Evolutionary conservation across 257 asterid genomes (phyloP).

Genomic region (Nicotiana tomentosiformis): DNA sequence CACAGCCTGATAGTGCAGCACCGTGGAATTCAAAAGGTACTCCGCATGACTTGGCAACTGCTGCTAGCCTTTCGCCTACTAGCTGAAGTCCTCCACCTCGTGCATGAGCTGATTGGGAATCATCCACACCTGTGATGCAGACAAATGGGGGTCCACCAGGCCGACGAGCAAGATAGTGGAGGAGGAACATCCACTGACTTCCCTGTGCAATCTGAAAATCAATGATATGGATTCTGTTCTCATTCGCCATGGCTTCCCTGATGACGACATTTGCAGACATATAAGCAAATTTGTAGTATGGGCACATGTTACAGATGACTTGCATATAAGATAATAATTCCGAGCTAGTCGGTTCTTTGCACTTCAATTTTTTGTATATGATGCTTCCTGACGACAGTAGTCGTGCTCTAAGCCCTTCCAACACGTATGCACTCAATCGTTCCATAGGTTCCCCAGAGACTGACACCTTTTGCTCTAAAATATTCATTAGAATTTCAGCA

Average conservation of each 20-base stretch:
- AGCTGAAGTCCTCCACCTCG: constrained; percentile 85
- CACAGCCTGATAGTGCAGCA: constrained; percentile 68
- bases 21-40: constrained; percentile 80
- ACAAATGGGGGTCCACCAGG: constrained; percentile 50
- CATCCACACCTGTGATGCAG: constrained; percentile 57
- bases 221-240: constrained; percentile 63
- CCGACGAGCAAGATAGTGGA: constrained; percentile 35
- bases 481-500: constrained; percentile 62
- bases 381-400: constrained; percentile 76
- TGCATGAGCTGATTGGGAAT: constrained; percentile 61
- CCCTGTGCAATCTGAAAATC: constrained; percentile 98
- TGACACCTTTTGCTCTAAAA: constrained; percentile 65
- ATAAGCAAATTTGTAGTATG: constrained; percentile 87
- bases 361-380: constrained; percentile 79
- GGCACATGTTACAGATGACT: constrained; percentile 62
- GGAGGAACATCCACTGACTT: constrained; percentile 76
- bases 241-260: constrained; percentile 69
- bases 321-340: constrained; percentile 85
- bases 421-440: constrained; percentile 79
- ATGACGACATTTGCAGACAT: constrained; percentile 68
- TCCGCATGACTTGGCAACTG: constrained; percentile 56
- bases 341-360: constrained; percentile 74
- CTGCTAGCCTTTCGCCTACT: constrained; percentile 61
- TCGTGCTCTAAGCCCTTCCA: constrained; percentile 92
- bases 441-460: constrained; percentile 87